Base-by-base conservation (phyloP, 306 rosid species). In the Vigna reflexopilosa region DNA sequence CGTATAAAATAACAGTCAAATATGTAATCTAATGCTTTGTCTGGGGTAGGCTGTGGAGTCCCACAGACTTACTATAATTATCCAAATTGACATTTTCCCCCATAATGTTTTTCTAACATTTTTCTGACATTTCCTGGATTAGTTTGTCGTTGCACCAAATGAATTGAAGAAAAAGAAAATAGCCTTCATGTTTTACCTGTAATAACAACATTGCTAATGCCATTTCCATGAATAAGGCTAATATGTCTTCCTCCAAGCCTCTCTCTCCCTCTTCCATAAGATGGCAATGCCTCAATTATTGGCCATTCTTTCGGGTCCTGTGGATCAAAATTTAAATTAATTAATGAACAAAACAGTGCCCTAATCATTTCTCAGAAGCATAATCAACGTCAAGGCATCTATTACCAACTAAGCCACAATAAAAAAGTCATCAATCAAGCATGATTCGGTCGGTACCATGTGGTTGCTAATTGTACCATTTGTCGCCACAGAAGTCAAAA, bases 181-280 rank as follows among this genome's bases (percentile, higher is more conserved):
- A 59, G 7, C 2, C 6, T 4, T 7, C 17, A 49, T 50, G 72
- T 52, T 26, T 9, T 82, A 95, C 99, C 98, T 86, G 99, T 95
- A 67, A 95, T 88, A 84, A 93, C 88, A 84, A 95, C 97, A 82
- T 95, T 91, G 59, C 87, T 78, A 64, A 92, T 84, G 9, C 92
- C 97, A 86, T 95, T 81, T 55, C 93, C 98, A 81, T 95, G 98
- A 79, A 95, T 85, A 67, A 95, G 98, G 89, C 98, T 95, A 71
- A 89, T 91, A 83, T 95, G 98, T 69, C 98, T 92, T 77, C 96
- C 97, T 64, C 98, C 98, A 47, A 87, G 56, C 76, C 98, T 86
- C 88, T 95, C 98, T 77, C 98, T 91, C 16, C 98, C 98, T 88
- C 98, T 87, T 81, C 98, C 98, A 81, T 92, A 95, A 16, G 98